Conservation (phyloP, 371 early-diverging fungal species). For the Mucor ambiguus region DNA sequence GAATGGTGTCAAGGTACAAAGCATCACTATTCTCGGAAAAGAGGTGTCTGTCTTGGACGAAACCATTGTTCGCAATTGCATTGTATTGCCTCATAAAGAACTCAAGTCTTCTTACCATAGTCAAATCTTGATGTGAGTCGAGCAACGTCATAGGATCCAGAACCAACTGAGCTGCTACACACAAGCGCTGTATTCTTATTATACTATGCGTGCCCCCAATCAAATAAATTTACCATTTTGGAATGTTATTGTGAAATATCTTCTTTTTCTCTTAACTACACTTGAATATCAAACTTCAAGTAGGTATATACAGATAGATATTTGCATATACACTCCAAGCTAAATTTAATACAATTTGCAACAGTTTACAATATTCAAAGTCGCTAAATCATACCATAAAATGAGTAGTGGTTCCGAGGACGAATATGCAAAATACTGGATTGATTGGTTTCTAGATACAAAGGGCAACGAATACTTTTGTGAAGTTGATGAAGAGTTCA, state of each 20-base stretch:
- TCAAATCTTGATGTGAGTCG: conserved; percentile 89
- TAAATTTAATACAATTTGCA: background rate
- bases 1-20: conserved; percentile 90
- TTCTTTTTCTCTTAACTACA: conserved; percentile 63
- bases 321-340: background rate
- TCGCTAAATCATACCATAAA: conserved; percentile 27
- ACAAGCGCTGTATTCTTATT: background rate
- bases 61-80: conserved; percentile 91
- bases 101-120: conserved; percentile 87
- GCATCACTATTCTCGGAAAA: conserved; percentile 87
- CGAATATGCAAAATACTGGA: conserved; percentile 80
- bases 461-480: conserved; percentile 94
- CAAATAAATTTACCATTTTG: conserved; percentile 23
- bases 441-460: conserved; percentile 77
- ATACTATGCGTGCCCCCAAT: conserved; percentile 2
- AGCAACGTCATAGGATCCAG: background rate
- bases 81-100: conserved; percentile 97
- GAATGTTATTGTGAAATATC: conserved; percentile 46
- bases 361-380: background rate
- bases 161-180: background rate
- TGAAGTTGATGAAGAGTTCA: conserved; percentile 95
- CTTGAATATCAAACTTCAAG: conserved; percentile 34
- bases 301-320: background rate
- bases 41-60: conserved; percentile 93
- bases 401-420: conserved; percentile 60